Conservation (phyloP, 2,329 filamentous ascomycete genomes). For the Arthroderma uncinatum region DNA sequence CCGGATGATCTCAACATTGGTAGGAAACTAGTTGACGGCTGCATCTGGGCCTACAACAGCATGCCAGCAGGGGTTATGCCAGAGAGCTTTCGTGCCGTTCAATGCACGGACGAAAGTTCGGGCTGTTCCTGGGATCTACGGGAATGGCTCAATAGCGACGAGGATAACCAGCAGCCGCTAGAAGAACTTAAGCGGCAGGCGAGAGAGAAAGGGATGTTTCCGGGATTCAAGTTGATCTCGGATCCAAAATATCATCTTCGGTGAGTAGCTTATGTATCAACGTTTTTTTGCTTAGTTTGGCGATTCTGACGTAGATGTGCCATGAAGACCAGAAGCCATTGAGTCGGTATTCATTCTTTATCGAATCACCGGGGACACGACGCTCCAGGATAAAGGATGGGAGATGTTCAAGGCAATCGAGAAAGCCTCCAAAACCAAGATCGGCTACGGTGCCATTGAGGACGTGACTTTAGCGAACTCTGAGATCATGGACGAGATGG, state of each 20-base stretch:
- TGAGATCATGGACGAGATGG: slow-evolving; percentile 50
- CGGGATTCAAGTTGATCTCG: slow-evolving; percentile 10
- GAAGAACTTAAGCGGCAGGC: slow-evolving; percentile 8
- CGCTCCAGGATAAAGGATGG: slow-evolving; percentile 75
- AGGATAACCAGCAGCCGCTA: slow-evolving; percentile 7
- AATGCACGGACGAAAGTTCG: slow-evolving; percentile 24
- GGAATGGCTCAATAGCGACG: slow-evolving; percentile 9
- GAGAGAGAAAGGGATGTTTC: slow-evolving; percentile 9
- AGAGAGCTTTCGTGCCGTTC: slow-evolving; percentile 35
- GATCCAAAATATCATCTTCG: slow-evolving; percentile 13
- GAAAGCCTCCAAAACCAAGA: slow-evolving; percentile 52
- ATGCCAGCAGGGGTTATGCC: slow-evolving; percentile 45
- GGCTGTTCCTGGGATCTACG: slow-evolving; percentile 13
- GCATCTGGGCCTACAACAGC: slow-evolving; percentile 44
- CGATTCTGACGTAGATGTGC: slow-evolving; percentile 58
- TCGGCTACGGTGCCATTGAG: slow-evolving; percentile 49
- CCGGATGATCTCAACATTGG: slow-evolving; percentile 41
- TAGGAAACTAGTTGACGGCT: slow-evolving; percentile 43
- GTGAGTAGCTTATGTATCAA: slow-evolving; percentile 6
- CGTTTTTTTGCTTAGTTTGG: background rate
- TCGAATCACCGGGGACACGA: slow-evolving; percentile 67
- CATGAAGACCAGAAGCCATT: slow-evolving; percentile 60
- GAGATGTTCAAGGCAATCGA: slow-evolving; percentile 67
- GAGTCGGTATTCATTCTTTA: slow-evolving; percentile 86
- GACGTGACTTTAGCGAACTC: slow-evolving; percentile 15